These are phyloP conservation scores for Silene uniflora DNA, from an alignment of 148 eudicot genomes.

Conservation along the genomic window DNA sequence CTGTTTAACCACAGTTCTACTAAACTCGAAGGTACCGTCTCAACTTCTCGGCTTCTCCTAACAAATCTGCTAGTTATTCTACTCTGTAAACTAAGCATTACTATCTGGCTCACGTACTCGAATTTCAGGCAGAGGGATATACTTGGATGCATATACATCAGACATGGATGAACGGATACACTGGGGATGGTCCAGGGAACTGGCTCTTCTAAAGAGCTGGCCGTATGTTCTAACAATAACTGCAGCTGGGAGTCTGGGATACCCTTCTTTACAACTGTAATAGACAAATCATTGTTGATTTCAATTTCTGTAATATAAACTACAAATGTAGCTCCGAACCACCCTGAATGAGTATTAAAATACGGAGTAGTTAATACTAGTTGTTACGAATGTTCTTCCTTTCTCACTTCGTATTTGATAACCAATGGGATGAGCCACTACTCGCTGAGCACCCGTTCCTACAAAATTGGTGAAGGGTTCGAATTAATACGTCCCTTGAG, in stretches of 20 bases:
- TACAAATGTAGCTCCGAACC: not conserved
- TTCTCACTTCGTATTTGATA: not conserved
- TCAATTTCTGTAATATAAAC: not conserved
- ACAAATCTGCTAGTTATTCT: not conserved
- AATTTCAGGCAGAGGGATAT: conserved; percentile 19
- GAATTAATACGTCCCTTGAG: too few relatives aligned
- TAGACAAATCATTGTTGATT: not conserved
- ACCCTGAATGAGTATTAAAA: too few relatives aligned
- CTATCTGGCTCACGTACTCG: not conserved
- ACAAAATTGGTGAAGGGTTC: not conserved
- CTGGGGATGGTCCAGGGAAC: not conserved
- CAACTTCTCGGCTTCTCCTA: not conserved
- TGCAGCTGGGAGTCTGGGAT: too few relatives aligned
- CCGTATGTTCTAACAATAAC: not conserved
- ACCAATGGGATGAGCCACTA: too few relatives aligned
- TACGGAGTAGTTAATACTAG: too few relatives aligned
- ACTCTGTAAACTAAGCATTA: not conserved
- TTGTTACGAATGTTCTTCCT: too few relatives aligned
- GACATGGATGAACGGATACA: conserved; percentile 19
- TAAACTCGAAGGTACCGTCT: conserved; percentile 17
- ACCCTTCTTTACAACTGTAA: not conserved
- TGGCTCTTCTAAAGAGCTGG: not conserved
- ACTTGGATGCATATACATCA: conserved; percentile 26
- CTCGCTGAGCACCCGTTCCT: too few relatives aligned
- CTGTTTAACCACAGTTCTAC: conserved; percentile 26